These are phyloP conservation scores for Pleurotus tuoliensis DNA, from an alignment of 768 basidiomycete genomes.

Conservation along the genomic window DNA sequence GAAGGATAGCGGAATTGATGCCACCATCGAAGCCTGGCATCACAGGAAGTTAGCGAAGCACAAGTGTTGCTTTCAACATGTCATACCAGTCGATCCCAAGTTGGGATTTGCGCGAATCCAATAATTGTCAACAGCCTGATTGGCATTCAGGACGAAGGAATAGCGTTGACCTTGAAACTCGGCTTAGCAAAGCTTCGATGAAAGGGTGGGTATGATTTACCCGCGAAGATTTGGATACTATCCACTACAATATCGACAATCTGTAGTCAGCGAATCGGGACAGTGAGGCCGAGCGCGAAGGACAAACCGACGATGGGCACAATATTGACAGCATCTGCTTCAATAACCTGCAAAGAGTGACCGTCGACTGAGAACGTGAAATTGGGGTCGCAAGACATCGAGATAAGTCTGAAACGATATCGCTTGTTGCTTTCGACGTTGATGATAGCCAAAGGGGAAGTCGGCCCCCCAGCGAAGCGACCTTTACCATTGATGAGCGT, in stretches of 20 bases:
- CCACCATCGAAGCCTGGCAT: slow-evolving; percentile 1
- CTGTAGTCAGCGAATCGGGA: too few relatives aligned
- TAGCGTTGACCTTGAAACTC: slow-evolving; percentile 26
- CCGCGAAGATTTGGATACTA: slow-evolving; percentile 33
- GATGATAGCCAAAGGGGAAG: slow-evolving; percentile 31
- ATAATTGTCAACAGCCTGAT: slow-evolving; percentile 35
- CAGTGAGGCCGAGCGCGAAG: not conserved
- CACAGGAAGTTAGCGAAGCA: not conserved
- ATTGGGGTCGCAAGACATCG: slow-evolving; percentile 25
- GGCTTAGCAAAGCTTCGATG: not conserved
- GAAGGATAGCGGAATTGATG: slow-evolving; percentile 7
- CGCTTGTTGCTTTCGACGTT: slow-evolving; percentile 33
- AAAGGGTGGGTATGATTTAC: not conserved
- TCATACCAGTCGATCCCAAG: slow-evolving; percentile 22
- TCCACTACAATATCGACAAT: slow-evolving; percentile 21
- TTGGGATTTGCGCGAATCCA: slow-evolving; percentile 35
- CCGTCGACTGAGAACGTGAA: slow-evolving; percentile 28
- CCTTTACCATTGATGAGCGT: slow-evolving; percentile 46
- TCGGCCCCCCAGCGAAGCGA: slow-evolving; percentile 29
- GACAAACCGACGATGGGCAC: slow-evolving; percentile 17
- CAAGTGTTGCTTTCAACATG: not conserved
- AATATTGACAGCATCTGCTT: slow-evolving; percentile 35
- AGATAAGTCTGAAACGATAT: slow-evolving; percentile 32
- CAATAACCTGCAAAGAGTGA: slow-evolving; percentile 34
- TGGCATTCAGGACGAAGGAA: slow-evolving; percentile 35